Conservation (phyloP, 2,329 filamentous ascomycete species). For the Fusarium citri region DNA sequence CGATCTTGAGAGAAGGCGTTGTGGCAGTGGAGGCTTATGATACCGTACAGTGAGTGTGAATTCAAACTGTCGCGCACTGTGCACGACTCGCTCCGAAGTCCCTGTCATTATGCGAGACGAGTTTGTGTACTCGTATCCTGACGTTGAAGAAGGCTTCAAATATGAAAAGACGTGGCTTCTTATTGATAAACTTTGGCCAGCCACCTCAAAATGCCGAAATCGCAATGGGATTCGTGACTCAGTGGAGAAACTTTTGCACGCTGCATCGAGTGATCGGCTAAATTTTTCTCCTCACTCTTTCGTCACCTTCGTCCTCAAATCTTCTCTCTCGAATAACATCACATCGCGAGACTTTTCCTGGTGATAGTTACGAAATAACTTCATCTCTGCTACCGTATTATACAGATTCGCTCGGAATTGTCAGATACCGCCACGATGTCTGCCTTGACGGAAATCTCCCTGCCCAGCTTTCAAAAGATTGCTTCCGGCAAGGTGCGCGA, state of each 20-base stretch:
- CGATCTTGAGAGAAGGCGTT: neutral
- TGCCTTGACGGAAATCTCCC: constrained; percentile 35
- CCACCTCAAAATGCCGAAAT: constrained; percentile 12
- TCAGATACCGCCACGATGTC: constrained; percentile 17
- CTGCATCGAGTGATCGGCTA: constrained; percentile 33
- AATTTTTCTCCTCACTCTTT: constrained; percentile 41
- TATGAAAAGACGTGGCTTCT: constrained; percentile 6
- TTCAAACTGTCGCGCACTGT: constrained; percentile 10
- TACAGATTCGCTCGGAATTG: neutral
- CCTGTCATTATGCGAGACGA: constrained; percentile 22
- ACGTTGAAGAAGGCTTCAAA: constrained; percentile 2
- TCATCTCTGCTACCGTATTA: neutral
- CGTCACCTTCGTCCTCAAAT: constrained; percentile 30
- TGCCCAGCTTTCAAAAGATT: constrained; percentile 52
- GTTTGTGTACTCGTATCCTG: neutral
- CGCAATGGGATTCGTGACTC: constrained; percentile 27
- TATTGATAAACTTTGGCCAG: constrained; percentile 1
- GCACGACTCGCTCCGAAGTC: constrained; percentile 12
- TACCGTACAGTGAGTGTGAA: neutral
- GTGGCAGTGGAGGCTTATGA: constrained; percentile 5
- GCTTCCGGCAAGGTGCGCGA: constrained; percentile 79
- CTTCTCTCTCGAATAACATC: constrained; percentile 12
- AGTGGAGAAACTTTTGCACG: constrained; percentile 37
- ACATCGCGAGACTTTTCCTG: neutral
- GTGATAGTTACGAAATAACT: neutral